phyloP scores from a whole-genome alignment of 164 flowering plant genomes.

The Euptelea pleiosperma region DNA sequence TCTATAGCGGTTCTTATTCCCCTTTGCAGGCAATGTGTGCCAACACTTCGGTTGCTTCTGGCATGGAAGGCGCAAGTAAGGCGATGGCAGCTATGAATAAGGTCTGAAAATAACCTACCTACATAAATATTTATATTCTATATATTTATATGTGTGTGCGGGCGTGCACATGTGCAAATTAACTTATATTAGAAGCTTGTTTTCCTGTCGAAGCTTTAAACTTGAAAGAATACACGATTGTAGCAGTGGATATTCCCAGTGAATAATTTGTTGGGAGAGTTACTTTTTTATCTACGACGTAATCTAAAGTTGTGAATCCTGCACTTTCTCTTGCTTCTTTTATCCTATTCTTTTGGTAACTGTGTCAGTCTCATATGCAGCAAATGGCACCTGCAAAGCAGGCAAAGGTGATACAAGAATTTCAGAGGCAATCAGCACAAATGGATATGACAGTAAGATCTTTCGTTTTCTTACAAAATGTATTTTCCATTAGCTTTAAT shows the following conservation, averaged over 20 bases:
- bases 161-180: too few species aligned
- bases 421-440: constrained; percentile 94
- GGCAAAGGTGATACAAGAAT: constrained; percentile 67
- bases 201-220: too few species aligned
- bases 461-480: too few species aligned
- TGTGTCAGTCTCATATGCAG: constrained; percentile 36
- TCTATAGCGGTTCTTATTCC: constrained; percentile 8
- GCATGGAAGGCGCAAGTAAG: constrained; percentile 85
- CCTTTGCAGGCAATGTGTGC: constrained; percentile 79
- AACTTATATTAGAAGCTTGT: too few species aligned
- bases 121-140: not conserved
- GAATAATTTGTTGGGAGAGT: not conserved
- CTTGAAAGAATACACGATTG: not conserved
- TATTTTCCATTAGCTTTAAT: too few species aligned
- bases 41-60: constrained; percentile 76
- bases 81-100: constrained; percentile 95
- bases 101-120: constrained; percentile 34
- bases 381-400: constrained; percentile 91
- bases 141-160: too few species aligned
- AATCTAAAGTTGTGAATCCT: too few species aligned
- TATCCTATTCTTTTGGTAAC: not conserved
- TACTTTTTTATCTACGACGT: too few species aligned
- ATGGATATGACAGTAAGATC: constrained; percentile 91
- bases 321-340: not conserved
- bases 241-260: not conserved